These are phyloP conservation scores for Rhododendron griersonianum DNA, from an alignment of 148 eudicot genomes.

Conservation along the genomic window DNA sequence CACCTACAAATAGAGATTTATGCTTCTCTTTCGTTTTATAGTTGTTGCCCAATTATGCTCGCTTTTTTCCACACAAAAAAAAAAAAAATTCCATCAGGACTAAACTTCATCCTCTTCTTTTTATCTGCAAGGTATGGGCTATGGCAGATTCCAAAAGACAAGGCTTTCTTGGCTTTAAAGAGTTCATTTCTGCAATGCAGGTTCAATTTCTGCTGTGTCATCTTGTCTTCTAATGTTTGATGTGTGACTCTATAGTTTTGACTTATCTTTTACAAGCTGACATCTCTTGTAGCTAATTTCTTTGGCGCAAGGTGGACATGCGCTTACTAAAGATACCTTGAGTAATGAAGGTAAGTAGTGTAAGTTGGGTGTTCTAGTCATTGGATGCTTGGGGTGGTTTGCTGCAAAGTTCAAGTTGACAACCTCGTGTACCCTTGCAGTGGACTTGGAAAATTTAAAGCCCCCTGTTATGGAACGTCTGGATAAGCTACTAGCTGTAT, in stretches of 20 bases:
- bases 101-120: neutral
- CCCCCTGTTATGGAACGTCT: slow-evolving; percentile 73
- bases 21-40: neutral
- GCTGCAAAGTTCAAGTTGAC: slow-evolving; percentile 11
- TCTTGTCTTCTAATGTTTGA: neutral
- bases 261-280: slow-evolving; percentile 9
- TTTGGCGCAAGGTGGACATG: slow-evolving; percentile 77
- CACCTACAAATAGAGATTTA: neutral
- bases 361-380: neutral
- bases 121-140: slow-evolving; percentile 69
- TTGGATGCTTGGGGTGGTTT: slow-evolving; percentile 9
- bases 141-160: slow-evolving; percentile 84
- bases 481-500: slow-evolving; percentile 52
- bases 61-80: neutral
- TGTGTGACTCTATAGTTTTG: neutral
- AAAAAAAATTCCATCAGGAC: neutral
- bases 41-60: neutral
- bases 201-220: slow-evolving; percentile 19
- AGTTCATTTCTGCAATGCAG: slow-evolving; percentile 94
- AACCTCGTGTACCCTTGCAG: slow-evolving; percentile 25
- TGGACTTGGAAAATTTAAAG: slow-evolving; percentile 60
- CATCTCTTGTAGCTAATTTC: slow-evolving; percentile 55
- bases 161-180: slow-evolving; percentile 82
- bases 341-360: slow-evolving; percentile 34
- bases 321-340: slow-evolving; percentile 48